These are phyloP conservation scores for Auricularia sp. DNA, from an alignment of 768 basidiomycete species.

Conservation along the genomic window DNA sequence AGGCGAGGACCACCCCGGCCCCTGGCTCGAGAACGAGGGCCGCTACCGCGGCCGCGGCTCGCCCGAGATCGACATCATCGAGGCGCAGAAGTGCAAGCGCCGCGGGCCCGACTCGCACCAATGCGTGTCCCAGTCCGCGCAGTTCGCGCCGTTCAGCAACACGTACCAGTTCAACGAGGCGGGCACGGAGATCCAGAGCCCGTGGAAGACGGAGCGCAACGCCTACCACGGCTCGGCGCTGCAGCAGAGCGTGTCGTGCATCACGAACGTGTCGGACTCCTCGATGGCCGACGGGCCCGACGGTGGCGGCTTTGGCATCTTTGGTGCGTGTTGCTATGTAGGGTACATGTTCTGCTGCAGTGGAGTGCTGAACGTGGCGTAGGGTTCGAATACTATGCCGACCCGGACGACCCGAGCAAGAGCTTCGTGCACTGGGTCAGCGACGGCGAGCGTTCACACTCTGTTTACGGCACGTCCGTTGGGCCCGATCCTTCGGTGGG, in stretches of 20 bases:
- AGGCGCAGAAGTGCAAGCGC: constrained; percentile 20
- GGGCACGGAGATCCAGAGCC: constrained; percentile 16
- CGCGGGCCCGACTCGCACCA: constrained; percentile 9
- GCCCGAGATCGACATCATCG: constrained; percentile 37
- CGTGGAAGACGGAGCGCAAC: constrained; percentile 17
- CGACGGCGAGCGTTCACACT: constrained; percentile 61
- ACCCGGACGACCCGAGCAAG: constrained; percentile 49
- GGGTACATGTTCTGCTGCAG: constrained; percentile 4
- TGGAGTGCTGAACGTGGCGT: constrained; percentile 11
- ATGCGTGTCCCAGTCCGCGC: constrained; percentile 23
- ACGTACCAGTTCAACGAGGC: constrained; percentile 26
- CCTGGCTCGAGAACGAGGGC: constrained; percentile 39
- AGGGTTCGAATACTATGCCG: constrained; percentile 67
- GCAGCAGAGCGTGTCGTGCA: constrained; percentile 8
- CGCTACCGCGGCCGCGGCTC: constrained; percentile 45
- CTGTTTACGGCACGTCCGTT: constrained; percentile 48
- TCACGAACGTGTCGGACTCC: constrained; percentile 39
- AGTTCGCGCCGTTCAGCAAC: constrained; percentile 24
- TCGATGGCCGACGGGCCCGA: constrained; percentile 27
- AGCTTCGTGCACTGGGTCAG: constrained; percentile 83
- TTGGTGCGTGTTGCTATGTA: constrained; percentile 36
- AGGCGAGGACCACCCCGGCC: constrained; percentile 37
- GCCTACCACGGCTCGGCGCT: constrained; percentile 18
- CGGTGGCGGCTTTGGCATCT: constrained; percentile 47
- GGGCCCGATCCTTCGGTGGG: constrained; percentile 49